Conservation (phyloP, 2,329 filamentous ascomycete genomes). For the Apiospora hydei region DNA sequence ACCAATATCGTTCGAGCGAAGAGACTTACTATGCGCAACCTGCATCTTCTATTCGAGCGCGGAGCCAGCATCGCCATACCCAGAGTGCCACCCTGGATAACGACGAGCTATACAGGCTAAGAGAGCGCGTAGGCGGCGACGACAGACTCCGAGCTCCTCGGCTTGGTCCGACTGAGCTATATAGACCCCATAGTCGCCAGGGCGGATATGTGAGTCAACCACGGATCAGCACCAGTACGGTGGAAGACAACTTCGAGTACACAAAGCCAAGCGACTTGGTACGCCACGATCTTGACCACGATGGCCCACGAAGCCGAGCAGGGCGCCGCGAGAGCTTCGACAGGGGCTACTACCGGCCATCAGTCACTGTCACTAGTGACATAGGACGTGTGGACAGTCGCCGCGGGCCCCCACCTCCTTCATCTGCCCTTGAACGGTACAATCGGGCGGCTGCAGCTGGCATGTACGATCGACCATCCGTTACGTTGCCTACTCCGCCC, state of each 20-base stretch:
- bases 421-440: constrained; percentile 75
- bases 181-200: constrained; percentile 56
- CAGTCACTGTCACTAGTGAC: constrained; percentile 59
- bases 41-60: constrained; percentile 62
- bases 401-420: constrained; percentile 69
- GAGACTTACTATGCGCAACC: constrained; percentile 63
- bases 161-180: constrained; percentile 49
- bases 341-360: constrained; percentile 62
- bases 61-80: constrained; percentile 52
- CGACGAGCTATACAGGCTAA: constrained; percentile 58
- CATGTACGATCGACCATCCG: constrained; percentile 55
- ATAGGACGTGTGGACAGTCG: constrained; percentile 51
- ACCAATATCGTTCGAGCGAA: constrained; percentile 61
- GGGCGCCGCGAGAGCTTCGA: constrained; percentile 64
- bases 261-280: constrained; percentile 69
- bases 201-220: constrained; percentile 53
- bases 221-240: constrained; percentile 58
- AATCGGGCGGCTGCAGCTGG: constrained; percentile 52
- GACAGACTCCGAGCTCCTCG: constrained; percentile 49
- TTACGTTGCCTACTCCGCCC: constrained; percentile 56
- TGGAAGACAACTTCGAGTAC: constrained; percentile 68
- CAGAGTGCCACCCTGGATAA: constrained; percentile 59
- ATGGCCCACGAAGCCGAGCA: constrained; percentile 48
- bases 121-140: constrained; percentile 52
- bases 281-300: constrained; percentile 66